phyloP scores from a whole-genome alignment of 2,329 filamentous ascomycete genomes.

The Xylariomycetidae sp. region DNA sequence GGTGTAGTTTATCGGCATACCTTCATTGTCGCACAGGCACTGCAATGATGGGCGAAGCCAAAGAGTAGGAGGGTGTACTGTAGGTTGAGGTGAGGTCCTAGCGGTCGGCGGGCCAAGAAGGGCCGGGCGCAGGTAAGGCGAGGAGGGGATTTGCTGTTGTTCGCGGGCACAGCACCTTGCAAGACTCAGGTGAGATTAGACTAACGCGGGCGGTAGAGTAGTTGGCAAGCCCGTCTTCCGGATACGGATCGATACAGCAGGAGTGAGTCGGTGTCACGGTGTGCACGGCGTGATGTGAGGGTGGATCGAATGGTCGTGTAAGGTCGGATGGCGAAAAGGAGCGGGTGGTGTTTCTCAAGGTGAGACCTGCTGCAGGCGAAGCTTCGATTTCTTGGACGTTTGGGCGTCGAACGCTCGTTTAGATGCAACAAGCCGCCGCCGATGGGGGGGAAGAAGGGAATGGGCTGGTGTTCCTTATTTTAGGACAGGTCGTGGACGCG shows the following conservation, averaged over 20 bases:
- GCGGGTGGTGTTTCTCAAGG: conserved; percentile 15
- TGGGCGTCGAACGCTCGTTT: conserved; percentile 11
- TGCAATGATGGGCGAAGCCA: conserved; percentile 13
- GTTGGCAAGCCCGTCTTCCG: conserved; percentile 12
- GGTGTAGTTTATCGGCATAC: conserved; percentile 26
- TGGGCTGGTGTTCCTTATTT: conserved; percentile 5
- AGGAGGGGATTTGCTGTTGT: conserved; percentile 15
- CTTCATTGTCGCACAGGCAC: conserved; percentile 28
- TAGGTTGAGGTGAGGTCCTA: background rate
- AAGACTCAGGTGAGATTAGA: conserved; percentile 21
- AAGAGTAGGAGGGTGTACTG: conserved; percentile 1
- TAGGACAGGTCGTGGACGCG: conserved; percentile 3
- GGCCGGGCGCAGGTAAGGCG: conserved; percentile 15
- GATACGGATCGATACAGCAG: conserved; percentile 22
- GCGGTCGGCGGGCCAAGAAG: conserved; percentile 9
- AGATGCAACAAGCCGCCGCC: conserved; percentile 16
- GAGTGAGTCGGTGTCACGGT: conserved; percentile 28
- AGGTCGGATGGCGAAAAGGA: conserved; percentile 16
- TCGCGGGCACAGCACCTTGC: too few species aligned
- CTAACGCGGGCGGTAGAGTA: conserved; percentile 18
- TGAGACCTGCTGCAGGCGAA: conserved; percentile 22
- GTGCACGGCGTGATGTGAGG: conserved; percentile 15
- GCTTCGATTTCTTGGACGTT: conserved; percentile 12
- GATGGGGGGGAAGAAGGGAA: conserved; percentile 5
- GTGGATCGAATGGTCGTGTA: conserved; percentile 15